phyloP scores from a whole-genome alignment of 1,139 yeast species.

The Lodderomyces oxycetoniae region DNA sequence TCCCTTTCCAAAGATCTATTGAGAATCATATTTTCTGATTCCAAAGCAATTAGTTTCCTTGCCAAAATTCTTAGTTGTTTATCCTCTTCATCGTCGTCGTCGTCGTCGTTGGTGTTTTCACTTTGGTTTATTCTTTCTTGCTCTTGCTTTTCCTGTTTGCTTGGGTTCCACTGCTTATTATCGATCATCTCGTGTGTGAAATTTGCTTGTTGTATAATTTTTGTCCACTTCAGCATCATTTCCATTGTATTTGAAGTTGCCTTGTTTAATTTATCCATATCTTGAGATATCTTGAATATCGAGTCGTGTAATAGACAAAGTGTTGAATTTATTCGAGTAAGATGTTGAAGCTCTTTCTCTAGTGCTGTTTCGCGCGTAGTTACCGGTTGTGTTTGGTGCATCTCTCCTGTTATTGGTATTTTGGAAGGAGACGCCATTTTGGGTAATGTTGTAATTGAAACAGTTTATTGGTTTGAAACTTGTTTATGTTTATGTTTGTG shows the following conservation, averaged over 20 bases:
- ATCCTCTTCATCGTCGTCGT: conserved; percentile 22
- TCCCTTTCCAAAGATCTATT: conserved; percentile 21
- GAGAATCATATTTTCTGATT: conserved; percentile 28
- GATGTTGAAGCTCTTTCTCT: conserved; percentile 35
- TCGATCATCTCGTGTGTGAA: conserved; percentile 36
- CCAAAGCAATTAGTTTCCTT: conserved; percentile 23
- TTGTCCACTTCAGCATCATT: conserved; percentile 42
- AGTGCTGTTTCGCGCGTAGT: conserved; percentile 22
- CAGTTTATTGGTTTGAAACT: neutral
- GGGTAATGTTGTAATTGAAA: too few species aligned
- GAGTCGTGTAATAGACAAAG: conserved; percentile 27
- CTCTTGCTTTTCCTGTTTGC: conserved; percentile 13
- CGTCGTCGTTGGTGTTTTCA: conserved; percentile 19
- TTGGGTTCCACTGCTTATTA: conserved; percentile 35
- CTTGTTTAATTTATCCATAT: conserved; percentile 28
- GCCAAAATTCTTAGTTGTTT: conserved; percentile 25
- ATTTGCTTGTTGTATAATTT: conserved; percentile 43
- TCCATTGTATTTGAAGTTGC: conserved; percentile 34
- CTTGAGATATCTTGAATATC: conserved; percentile 23
- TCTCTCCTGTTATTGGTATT: conserved; percentile 1
- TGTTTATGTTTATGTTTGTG: conserved; percentile 1
- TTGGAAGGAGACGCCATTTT: neutral
- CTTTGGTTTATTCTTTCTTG: conserved; percentile 1
- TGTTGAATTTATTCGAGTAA: conserved; percentile 28
- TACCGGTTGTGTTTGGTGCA: conserved; percentile 2